Conservation (phyloP, 2,329 filamentous ascomycete species). For the Pleurostoma richardsiae region DNA sequence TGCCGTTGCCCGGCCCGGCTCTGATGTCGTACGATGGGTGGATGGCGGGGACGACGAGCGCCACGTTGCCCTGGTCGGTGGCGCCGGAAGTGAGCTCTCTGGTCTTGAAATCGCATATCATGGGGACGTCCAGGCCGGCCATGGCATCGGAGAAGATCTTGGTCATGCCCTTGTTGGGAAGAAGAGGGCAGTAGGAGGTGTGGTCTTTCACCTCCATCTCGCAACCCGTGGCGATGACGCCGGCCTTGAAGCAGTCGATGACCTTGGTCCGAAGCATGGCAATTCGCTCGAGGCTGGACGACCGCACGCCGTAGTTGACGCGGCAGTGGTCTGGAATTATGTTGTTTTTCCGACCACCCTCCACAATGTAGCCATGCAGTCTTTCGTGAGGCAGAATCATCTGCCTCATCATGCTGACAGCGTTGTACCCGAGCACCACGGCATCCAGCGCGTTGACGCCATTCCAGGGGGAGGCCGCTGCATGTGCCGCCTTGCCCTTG, state of each 20-base stretch:
- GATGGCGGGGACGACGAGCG: background rate
- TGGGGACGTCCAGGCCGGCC: background rate
- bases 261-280: background rate
- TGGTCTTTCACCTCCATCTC: background rate
- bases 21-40: background rate
- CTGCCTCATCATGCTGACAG: slow-evolving; percentile 33
- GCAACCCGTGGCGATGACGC: background rate
- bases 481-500: slow-evolving; percentile 36
- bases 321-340: background rate
- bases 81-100: background rate
- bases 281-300: background rate
- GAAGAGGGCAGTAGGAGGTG: background rate
- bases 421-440: slow-evolving; percentile 27
- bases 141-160: background rate
- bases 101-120: background rate
- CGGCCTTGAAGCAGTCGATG: background rate
- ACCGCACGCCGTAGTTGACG: background rate
- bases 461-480: slow-evolving; percentile 39
- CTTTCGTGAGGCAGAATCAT: background rate
- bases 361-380: background rate
- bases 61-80: background rate
- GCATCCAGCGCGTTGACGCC: slow-evolving; percentile 44
- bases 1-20: background rate
- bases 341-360: background rate
- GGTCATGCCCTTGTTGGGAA: background rate